Conservation (phyloP, 768 basidiomycete genomes). For the Rhodotorula diobovata region DNA sequence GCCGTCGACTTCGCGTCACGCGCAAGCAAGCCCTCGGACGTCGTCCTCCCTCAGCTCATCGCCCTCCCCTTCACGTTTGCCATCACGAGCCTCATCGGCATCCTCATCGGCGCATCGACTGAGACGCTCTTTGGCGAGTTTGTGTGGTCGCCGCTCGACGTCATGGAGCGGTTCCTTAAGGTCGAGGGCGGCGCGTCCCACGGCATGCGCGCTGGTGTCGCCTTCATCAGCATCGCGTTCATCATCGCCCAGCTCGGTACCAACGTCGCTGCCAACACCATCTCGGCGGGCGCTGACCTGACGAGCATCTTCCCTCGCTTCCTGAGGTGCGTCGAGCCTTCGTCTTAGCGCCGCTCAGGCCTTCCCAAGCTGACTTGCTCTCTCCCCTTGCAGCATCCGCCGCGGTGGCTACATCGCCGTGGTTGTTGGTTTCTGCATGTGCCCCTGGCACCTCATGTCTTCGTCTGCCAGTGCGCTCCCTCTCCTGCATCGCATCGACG, state of each 20-base stretch:
- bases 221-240: slow-evolving; percentile 74
- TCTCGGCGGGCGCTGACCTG: slow-evolving; percentile 78
- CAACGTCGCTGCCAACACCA: slow-evolving; percentile 72
- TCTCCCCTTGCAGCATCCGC: slow-evolving; percentile 53
- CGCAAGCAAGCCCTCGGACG: slow-evolving; percentile 54
- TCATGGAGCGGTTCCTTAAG: slow-evolving; percentile 32
- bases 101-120: slow-evolving; percentile 74
- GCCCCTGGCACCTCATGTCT: slow-evolving; percentile 55
- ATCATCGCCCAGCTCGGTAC: slow-evolving; percentile 52
- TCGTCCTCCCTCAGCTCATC: slow-evolving; percentile 63
- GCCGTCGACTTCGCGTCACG: slow-evolving; percentile 54
- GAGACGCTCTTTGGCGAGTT: slow-evolving; percentile 63
- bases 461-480: slow-evolving; percentile 1
- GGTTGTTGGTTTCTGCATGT: slow-evolving; percentile 67
- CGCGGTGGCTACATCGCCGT: slow-evolving; percentile 80
- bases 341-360: not conserved
- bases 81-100: slow-evolving; percentile 65
- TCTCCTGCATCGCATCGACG: not conserved
- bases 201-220: slow-evolving; percentile 51
- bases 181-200: slow-evolving; percentile 2
- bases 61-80: slow-evolving; percentile 69
- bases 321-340: slow-evolving; percentile 53
- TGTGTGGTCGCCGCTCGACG: slow-evolving; percentile 69
- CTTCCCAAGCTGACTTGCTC: not conserved
- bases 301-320: slow-evolving; percentile 59